These are phyloP conservation scores for Phanerodontia chrysosporium DNA, from an alignment of 768 basidiomycete genomes.

Conservation along the genomic window DNA sequence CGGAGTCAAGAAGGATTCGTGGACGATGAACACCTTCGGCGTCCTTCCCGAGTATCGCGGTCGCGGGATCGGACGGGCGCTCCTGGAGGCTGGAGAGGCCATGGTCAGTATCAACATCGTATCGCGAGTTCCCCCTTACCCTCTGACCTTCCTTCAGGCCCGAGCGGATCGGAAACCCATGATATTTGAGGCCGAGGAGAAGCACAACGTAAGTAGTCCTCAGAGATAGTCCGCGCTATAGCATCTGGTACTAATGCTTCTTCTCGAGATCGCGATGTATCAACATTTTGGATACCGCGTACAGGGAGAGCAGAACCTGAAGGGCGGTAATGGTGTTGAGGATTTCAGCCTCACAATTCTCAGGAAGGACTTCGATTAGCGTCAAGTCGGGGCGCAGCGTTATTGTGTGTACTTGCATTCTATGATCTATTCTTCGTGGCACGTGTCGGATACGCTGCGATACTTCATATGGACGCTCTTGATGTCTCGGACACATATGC, in stretches of 20 bases:
- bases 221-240: neutral
- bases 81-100: neutral
- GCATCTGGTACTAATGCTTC: neutral
- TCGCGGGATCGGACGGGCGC: neutral
- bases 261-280: neutral
- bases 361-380: neutral
- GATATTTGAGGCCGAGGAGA: neutral
- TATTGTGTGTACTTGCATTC: neutral
- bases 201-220: neutral
- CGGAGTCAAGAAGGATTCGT: neutral
- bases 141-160: neutral
- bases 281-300: slow-evolving; percentile 1
- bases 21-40: slow-evolving; percentile 1
- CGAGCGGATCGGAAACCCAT: neutral
- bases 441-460: neutral
- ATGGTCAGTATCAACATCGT: neutral
- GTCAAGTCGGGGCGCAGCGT: too few species aligned
- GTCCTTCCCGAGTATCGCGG: neutral
- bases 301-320: neutral
- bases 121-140: neutral
- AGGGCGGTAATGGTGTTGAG: neutral
- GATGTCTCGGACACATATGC: neutral
- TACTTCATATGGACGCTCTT: neutral
- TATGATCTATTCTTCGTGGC: neutral
- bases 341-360: neutral